Conservation (phyloP, 192 early-diverging fungal genomes). For the Backusella mclennaniae region DNA sequence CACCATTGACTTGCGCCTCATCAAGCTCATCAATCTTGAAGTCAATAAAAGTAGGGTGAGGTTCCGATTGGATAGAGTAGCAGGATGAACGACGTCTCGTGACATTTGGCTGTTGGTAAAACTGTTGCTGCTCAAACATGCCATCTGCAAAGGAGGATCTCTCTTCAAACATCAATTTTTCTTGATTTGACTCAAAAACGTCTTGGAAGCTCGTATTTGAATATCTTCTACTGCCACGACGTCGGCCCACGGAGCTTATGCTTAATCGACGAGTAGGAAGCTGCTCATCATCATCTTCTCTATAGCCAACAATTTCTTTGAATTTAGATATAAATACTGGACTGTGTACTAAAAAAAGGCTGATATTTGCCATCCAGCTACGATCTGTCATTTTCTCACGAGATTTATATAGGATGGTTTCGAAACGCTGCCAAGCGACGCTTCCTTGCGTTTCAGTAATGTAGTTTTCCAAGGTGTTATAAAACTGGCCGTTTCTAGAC, state of each 20-base stretch:
- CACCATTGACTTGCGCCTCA: background rate
- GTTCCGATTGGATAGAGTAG: conserved; percentile 14
- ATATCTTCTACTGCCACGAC: background rate
- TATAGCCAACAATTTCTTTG: conserved; percentile 38
- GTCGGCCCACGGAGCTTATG: background rate
- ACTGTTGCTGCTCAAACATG: background rate
- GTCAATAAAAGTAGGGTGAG: conserved; percentile 15
- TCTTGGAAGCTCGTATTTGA: conserved; percentile 3
- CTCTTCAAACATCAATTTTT: conserved; percentile 4
- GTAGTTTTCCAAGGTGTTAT: conserved; percentile 13
- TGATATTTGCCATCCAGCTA: conserved; percentile 26
- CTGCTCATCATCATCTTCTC: conserved; percentile 15
- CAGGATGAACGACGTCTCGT: conserved; percentile 13
- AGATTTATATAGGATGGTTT: conserved; percentile 22
- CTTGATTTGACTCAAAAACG: background rate
- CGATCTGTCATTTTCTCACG: conserved; percentile 29
- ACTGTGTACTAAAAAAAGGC: conserved; percentile 15
- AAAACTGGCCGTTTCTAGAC: conserved; percentile 26
- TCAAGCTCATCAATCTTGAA: conserved; percentile 9
- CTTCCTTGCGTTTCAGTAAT: conserved; percentile 27
- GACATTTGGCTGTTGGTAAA: background rate
- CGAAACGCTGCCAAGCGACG: conserved; percentile 27
- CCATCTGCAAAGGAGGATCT: background rate
- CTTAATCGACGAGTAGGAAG: background rate
- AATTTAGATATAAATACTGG: conserved; percentile 32